A percentile compares a stretch with the other conserved stretches of the same genome.
Conservation (phyloP, 495 filamentous ascomycete species). For the Apiosordaria backusii region DNA sequence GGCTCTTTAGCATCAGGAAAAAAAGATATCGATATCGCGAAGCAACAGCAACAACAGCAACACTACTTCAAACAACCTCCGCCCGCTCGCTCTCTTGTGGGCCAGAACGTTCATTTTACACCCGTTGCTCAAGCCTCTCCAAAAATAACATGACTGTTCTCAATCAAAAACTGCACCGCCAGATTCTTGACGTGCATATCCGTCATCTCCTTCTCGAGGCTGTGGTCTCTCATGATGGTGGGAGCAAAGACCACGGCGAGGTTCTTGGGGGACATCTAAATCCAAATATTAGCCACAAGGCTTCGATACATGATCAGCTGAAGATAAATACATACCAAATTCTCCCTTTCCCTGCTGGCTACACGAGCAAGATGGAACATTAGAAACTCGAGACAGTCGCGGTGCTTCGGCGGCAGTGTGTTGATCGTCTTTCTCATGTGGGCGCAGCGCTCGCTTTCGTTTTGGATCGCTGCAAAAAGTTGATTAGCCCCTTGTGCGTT, state of each 20-base stretch:
- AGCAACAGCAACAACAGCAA: neutral
- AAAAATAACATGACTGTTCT: conserved; percentile 79
- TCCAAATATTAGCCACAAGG: conserved; percentile 21
- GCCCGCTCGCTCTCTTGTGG: too few relatives aligned
- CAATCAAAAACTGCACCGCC: conserved; percentile 85
- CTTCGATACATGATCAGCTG: neutral
- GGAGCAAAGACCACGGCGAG: conserved; percentile 97
- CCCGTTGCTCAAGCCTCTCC: conserved; percentile 31
- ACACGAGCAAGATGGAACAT: conserved; percentile 93
- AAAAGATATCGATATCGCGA: neutral
- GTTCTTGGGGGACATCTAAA: conserved; percentile 85
- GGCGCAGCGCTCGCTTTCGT: conserved; percentile 58
- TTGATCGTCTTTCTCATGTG: conserved; percentile 67
- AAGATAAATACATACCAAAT: conserved; percentile 51
- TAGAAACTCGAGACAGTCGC: conserved; percentile 86
- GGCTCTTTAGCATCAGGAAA: neutral
- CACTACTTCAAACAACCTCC: neutral
- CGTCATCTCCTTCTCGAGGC: conserved; percentile 87
- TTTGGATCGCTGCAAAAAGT: conserved; percentile 42
- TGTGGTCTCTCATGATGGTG: conserved; percentile 89
- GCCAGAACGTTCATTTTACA: too few relatives aligned
- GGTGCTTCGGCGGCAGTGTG: conserved; percentile 75
- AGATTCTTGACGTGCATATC: conserved; percentile 91
- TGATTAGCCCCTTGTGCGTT: too few relatives aligned
- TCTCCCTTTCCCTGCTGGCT: conserved; percentile 74